Evolutionary conservation across 192 early-diverging fungal species (phyloP), one percentile per base, ranked within the genome.

Genomic region (Pilaira anomala): DNA sequence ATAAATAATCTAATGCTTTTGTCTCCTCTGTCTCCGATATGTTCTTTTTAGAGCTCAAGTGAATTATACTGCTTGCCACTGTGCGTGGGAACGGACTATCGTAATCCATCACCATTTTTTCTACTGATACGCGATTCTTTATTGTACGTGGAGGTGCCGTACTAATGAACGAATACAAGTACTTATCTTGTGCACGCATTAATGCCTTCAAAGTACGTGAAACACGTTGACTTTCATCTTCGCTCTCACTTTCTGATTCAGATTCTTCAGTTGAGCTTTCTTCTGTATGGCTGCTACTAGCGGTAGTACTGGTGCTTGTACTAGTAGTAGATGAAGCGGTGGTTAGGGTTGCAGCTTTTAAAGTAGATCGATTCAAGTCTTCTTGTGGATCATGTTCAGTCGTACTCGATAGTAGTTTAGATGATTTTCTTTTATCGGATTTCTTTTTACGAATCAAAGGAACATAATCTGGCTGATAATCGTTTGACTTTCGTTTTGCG

Each of bases 1-100:
- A 82, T 6, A 82, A 39, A n/a, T 68, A 74, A 22, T 72, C 72
- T 13, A 82, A 63, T 33, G 78, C 66, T 21, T 42, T 40, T 16
- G 12, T 7, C 18, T 42, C 13, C 13, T 40, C 33, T 24, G 33
- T 40, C 26, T 75, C 78, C 8, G 39, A 21, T 3, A 60, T 67
- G 3, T 12, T 12, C 11, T 61, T 61, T 13, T 3, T 46, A 33
- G 19, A 28, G 48, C 30, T 42, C 25, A 29, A 16, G 7, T 46
- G 26, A 8, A 72, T 36, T 2, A 29, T 22, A n/a, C 63, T 55
- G 13, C 33, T 22, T 1, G 58, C 57, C 12, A 71, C 63, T n/a
- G 62, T 59, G 13, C 42, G 46, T 13, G 62, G 30, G 61, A 75
- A 75, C 0, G 73, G 73, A 22, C 39, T 60, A 48, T 66, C 68